phyloP scores from a whole-genome alignment of 1,139 yeast genomes.

The Petasospora fabianii region DNA sequence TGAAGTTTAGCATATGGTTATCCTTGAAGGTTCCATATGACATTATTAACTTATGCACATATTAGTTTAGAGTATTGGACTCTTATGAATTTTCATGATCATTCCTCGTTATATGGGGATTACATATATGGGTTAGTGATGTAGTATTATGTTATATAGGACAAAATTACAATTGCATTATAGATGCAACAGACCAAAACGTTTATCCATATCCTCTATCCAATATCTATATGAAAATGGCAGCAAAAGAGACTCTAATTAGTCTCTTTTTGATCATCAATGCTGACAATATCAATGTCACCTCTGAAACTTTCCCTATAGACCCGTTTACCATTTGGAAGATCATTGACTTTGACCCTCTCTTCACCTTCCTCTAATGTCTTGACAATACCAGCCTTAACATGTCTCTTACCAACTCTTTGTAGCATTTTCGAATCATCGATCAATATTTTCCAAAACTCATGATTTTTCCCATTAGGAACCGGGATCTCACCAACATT shows the following conservation, averaged over 20 bases:
- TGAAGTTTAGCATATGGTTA: no score
- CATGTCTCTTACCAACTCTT: constrained; percentile 69
- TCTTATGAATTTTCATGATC: no score
- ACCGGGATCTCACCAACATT: constrained; percentile 11
- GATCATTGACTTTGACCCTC: constrained; percentile 67
- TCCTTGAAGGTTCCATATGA: no score
- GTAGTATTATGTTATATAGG: not conserved
- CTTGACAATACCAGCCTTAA: constrained; percentile 61
- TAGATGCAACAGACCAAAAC: no score
- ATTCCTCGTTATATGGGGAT: no score
- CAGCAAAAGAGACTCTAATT: no score
- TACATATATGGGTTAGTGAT: no score
- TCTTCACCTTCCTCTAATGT: constrained; percentile 55
- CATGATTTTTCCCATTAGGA: constrained; percentile 13
- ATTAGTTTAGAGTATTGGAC: no score
- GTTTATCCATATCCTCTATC: no score
- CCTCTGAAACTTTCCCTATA: constrained; percentile 38
- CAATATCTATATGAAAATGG: no score
- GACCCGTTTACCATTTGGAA: constrained; percentile 61
- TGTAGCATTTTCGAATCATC: constrained; percentile 44
- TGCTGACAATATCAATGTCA: constrained; percentile 31
- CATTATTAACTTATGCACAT: no score
- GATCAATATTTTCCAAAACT: constrained; percentile 36
- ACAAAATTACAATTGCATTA: not conserved
- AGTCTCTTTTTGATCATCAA: constrained; percentile 29